Base-by-base conservation (phyloP, 2,329 filamentous ascomycete species). In the Trichoderma cornu-damae region DNA sequence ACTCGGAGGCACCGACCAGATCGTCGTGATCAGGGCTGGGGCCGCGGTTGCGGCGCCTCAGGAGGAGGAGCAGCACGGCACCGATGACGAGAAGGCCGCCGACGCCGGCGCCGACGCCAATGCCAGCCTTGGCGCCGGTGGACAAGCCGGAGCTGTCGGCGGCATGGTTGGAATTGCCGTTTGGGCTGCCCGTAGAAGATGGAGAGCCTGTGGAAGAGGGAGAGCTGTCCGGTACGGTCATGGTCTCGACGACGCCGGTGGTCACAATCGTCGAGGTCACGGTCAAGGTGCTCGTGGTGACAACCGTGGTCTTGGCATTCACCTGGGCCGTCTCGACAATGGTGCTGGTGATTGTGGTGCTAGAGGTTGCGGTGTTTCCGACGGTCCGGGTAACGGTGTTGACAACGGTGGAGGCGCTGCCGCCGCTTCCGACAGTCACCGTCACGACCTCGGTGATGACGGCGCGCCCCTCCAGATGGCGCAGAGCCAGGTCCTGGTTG, bases 71-170 rank as follows among this genome's bases (percentile, higher is more conserved):
- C 40, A 68, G 32, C 43, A 68, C 55, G 18, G 59, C 64, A 42
- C 57, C 68, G 43, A 74, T 56, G 55, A 73, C n/a, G 34, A 66
- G 60, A 8, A 75, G 66, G 18, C 64, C 74, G 51, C 61, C 74
- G 20, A 73, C 64, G 60, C 69, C 73, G 16, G 67, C 70, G 50
- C 72, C 75, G 20, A 69, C 70, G 53, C 75, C 75, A 35, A 77
- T 77, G 54, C 75, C 75, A 42, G 72, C 72, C 70, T 76, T 75
- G 60, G 73, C 75, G 26, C 73, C 75, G 6, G 69, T 73, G 1
- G 71, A 72, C 8, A 77, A 68, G 4, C 73, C 72, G 8, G 63
- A 61, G 59, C 59, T 61, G 35, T 52, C 53, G 30, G 58, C 43
- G 34, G 53, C 37, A 57, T 43, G 56, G 56, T 60, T 59, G 58